Conservation (phyloP, 768 basidiomycete genomes). For the Jaapia argillacea region DNA sequence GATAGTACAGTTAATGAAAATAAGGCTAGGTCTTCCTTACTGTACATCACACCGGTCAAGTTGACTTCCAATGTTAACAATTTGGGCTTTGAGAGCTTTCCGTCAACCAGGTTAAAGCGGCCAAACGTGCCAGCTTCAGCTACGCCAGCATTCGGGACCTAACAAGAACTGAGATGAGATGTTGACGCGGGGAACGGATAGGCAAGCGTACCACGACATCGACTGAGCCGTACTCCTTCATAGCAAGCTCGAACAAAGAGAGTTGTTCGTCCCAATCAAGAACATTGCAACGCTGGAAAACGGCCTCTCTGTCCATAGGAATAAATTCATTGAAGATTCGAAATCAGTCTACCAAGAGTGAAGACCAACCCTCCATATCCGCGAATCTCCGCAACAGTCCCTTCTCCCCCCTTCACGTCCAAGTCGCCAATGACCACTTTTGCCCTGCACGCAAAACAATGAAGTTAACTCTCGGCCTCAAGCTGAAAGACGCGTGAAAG, state of each 20-base stretch:
- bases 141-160: slow-evolving; percentile 41
- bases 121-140: slow-evolving; percentile 21
- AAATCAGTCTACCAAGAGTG: background rate
- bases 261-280: slow-evolving; percentile 44
- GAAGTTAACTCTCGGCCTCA: no score
- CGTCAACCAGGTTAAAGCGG: slow-evolving; percentile 14
- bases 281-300: slow-evolving; percentile 37
- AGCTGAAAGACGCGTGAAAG: no score
- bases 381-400: slow-evolving; percentile 29
- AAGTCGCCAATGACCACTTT: slow-evolving; percentile 43
- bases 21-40: slow-evolving; percentile 18
- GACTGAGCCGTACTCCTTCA: slow-evolving; percentile 34
- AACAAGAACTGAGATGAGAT: slow-evolving; percentile 11
- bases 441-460: no score
- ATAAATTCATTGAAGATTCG: background rate
- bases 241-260: slow-evolving; percentile 38
- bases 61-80: slow-evolving; percentile 40
- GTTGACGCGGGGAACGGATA: background rate
- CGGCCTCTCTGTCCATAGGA: slow-evolving; percentile 37
- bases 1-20: background rate
- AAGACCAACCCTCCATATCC: slow-evolving; percentile 32
- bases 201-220: slow-evolving; percentile 37
- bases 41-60: slow-evolving; percentile 35
- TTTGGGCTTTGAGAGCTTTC: slow-evolving; percentile 33
- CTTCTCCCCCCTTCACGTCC: slow-evolving; percentile 29